These are phyloP conservation scores for Komagataella phaffii DNA, from an alignment of 805 yeast genomes.

Conservation along the genomic window DNA sequence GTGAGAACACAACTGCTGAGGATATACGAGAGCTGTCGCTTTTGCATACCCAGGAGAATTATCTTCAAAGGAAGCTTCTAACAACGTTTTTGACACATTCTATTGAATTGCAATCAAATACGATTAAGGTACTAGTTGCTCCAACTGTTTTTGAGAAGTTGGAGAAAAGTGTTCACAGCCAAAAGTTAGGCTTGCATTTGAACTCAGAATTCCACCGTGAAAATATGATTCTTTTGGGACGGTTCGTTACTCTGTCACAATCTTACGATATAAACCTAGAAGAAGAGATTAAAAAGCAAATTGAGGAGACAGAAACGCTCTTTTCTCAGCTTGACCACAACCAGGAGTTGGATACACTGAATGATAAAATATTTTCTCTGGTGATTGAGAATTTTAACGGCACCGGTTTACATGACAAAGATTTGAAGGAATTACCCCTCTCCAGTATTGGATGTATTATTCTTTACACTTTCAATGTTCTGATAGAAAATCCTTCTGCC, in stretches of 20 bases:
- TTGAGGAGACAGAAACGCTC: constrained; percentile 24
- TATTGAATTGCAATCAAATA: constrained; percentile 16
- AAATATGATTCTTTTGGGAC: constrained; percentile 10
- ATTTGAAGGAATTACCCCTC: constrained; percentile 15
- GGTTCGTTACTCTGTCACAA: constrained; percentile 28
- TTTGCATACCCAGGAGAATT: constrained; percentile 39
- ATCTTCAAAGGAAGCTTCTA: constrained; percentile 51
- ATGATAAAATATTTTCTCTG: constrained; percentile 25
- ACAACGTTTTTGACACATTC: constrained; percentile 47
- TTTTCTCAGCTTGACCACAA: constrained; percentile 20
- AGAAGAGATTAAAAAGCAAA: constrained; percentile 20
- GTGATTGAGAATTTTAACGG: constrained; percentile 28
- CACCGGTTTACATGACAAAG: constrained; percentile 4
- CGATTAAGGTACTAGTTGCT: background rate
- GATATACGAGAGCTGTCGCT: constrained; percentile 24
- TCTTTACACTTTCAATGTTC: constrained; percentile 12
- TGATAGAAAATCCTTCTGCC: constrained; percentile 5
- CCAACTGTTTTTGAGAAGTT: constrained; percentile 1
- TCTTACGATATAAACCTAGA: constrained; percentile 56
- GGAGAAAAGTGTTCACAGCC: constrained; percentile 9
- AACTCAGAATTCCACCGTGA: constrained; percentile 3
- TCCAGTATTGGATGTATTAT: constrained; percentile 20
- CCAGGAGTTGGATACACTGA: constrained; percentile 13
- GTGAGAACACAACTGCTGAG: constrained; percentile 11
- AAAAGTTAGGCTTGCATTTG: background rate